These are phyloP conservation scores for Colletotrichum sp. DNA, from an alignment of 2,329 filamentous ascomycete genomes.

Conservation along the genomic window DNA sequence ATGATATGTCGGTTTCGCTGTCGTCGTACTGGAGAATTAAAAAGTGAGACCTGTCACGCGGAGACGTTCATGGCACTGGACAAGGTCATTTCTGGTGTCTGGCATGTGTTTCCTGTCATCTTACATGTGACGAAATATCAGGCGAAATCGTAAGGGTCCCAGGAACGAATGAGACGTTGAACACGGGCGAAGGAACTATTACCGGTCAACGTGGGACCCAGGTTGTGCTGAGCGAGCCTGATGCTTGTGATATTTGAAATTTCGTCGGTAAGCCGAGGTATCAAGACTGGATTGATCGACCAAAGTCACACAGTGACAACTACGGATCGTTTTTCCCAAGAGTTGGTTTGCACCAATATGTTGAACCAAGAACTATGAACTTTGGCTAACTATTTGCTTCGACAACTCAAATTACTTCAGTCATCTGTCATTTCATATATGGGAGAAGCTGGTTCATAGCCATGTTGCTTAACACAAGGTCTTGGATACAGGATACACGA, in stretches of 20 bases:
- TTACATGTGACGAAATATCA: background rate
- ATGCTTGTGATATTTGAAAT: accelerated
- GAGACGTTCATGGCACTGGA: background rate
- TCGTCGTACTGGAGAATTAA: background rate
- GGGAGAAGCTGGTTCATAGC: background rate
- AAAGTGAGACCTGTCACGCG: background rate
- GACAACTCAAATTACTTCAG: background rate
- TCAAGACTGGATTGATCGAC: background rate
- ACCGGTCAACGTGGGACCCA: background rate
- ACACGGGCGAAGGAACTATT: background rate
- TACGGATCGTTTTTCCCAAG: background rate
- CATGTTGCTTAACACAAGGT: background rate
- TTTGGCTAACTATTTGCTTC: accelerated
- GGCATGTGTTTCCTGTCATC: background rate
- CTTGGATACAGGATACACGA: background rate
- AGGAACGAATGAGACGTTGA: background rate
- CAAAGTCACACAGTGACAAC: accelerated
- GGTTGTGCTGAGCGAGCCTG: background rate
- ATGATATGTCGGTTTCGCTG: background rate
- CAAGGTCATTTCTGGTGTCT: background rate
- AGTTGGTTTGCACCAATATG: background rate
- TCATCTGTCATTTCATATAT: background rate
- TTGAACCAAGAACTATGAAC: background rate
- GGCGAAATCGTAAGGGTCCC: background rate
- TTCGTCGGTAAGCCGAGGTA: background rate